Conservation (phyloP, 306 rosid genomes). For the Malus fusca region DNA sequence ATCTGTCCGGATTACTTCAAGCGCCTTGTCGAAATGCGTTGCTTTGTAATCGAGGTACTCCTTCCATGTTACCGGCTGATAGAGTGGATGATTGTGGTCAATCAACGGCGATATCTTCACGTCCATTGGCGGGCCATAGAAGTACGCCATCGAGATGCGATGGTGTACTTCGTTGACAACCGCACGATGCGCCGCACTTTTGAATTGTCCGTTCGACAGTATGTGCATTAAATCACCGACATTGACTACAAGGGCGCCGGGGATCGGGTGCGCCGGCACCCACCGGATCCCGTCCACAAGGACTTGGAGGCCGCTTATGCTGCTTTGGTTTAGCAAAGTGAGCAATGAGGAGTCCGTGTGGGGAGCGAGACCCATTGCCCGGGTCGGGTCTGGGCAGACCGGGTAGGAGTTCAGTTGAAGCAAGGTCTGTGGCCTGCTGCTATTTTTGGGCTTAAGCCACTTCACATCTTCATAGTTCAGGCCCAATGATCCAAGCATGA, state of each 20-base stretch:
- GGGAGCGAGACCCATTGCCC: conserved; percentile 48
- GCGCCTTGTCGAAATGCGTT: conserved; percentile 22
- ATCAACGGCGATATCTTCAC: conserved; percentile 26
- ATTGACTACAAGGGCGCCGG: conserved; percentile 37
- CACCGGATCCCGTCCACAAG: conserved; percentile 21
- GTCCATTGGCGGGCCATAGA: conserved; percentile 34
- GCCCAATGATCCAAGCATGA: conserved; percentile 32
- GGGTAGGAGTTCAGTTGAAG: conserved; percentile 50
- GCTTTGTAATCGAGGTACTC: conserved; percentile 36
- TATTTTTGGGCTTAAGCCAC: conserved; percentile 20
- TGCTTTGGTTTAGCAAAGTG: conserved; percentile 35
- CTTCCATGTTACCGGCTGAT: conserved; percentile 31
- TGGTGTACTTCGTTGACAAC: conserved; percentile 24
- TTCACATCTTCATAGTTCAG: conserved; percentile 11
- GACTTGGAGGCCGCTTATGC: conserved; percentile 30
- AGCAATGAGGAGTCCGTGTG: conserved; percentile 48
- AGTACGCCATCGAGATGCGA: conserved; percentile 26
- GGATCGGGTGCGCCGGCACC: conserved; percentile 27
- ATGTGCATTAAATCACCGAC: conserved; percentile 45
- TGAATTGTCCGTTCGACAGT: conserved; percentile 32
- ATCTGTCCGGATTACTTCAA: conserved; percentile 11
- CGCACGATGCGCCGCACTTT: conserved; percentile 35
- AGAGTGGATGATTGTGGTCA: conserved; percentile 23
- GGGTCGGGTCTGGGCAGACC: conserved; percentile 37
- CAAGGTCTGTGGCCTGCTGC: not conserved